Conservation (phyloP, 169 alveolate species). For the Miamiensis avidus region DNA sequence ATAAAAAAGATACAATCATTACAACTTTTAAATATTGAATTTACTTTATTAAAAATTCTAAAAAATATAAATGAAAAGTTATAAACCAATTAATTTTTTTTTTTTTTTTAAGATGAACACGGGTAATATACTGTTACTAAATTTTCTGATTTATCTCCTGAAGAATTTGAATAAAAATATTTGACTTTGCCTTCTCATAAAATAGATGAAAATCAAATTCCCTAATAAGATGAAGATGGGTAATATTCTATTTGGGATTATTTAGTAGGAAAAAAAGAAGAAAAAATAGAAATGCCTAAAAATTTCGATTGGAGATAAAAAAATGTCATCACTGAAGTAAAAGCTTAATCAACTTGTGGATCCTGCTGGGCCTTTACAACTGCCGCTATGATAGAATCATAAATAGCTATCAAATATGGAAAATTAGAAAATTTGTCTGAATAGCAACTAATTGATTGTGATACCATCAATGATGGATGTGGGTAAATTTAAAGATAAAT, state of each 20-base stretch:
- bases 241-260: neutral
- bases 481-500: neutral
- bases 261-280: conserved; percentile 2
- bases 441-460: conserved; percentile 21
- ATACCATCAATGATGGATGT: conserved; percentile 16
- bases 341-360: conserved; percentile 20
- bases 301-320: conserved; percentile 24
- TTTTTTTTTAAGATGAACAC: neutral
- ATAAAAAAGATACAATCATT: no score
- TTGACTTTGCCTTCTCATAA: neutral
- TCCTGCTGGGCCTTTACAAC: conserved; percentile 30
- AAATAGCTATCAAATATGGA: conserved; percentile 13
- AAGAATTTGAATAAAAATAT: conserved; percentile 10
- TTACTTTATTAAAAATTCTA: no score
- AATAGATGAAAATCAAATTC: neutral
- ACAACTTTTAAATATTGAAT: no score
- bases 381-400: conserved; percentile 16
- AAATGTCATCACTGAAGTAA: conserved; percentile 3
- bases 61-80: no score
- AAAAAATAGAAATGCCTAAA: conserved; percentile 13
- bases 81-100: no score
- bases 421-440: conserved; percentile 13
- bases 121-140: neutral
- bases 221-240: neutral
- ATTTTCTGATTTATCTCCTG: conserved; percentile 24